Conservation (phyloP, 2,329 filamentous ascomycete genomes). For the Zymoseptoria passerinii region DNA sequence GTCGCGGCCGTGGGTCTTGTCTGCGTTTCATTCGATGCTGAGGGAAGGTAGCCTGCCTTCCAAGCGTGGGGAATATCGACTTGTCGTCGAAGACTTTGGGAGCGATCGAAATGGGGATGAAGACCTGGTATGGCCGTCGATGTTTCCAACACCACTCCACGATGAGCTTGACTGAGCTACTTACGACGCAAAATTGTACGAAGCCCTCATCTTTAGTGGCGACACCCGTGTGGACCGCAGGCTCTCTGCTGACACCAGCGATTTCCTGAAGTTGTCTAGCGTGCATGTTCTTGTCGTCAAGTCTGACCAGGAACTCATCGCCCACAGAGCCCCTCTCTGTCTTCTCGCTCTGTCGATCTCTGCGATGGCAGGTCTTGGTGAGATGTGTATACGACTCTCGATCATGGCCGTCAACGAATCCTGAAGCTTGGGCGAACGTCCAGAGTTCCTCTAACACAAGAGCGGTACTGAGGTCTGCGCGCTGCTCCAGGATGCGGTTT, state of each 20-base stretch:
- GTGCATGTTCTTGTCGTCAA: neutral
- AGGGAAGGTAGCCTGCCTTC: neutral
- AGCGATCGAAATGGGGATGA: neutral
- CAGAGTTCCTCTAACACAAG: neutral
- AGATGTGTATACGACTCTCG: neutral
- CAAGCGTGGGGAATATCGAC: neutral
- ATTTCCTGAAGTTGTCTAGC: neutral
- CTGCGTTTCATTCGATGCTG: neutral
- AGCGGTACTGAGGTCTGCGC: neutral
- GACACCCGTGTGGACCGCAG: neutral
- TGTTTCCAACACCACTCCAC: neutral
- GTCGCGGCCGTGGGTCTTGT: conserved; percentile 2
- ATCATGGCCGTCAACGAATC: neutral
- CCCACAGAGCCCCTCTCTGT: neutral
- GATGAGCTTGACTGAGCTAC: neutral
- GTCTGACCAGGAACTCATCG: neutral
- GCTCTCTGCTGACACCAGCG: neutral
- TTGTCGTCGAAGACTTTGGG: neutral
- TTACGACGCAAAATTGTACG: neutral
- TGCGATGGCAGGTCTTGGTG: neutral
- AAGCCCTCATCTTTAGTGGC: neutral
- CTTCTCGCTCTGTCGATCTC: neutral
- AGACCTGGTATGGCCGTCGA: neutral
- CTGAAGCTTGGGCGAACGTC: neutral
- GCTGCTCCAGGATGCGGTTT: neutral